Percentiles rank a stretch among this genome's conserved stretches.
Conservation (phyloP, 768 basidiomycete species). For the Trametopsis cervina region DNA sequence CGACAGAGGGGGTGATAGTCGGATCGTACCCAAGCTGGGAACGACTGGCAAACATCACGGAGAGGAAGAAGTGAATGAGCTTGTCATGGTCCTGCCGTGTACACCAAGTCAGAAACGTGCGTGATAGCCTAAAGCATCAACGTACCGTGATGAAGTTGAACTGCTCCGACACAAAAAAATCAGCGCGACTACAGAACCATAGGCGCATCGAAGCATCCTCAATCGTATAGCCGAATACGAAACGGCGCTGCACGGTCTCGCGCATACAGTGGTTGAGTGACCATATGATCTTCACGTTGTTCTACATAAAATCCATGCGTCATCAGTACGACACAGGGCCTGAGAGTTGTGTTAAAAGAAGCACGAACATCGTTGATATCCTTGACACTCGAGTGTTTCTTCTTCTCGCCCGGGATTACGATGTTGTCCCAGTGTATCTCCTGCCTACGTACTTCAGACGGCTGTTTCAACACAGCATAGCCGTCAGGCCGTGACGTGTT, state of each 20-base stretch:
- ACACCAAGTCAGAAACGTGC: not conserved
- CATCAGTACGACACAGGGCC: too few relatives aligned
- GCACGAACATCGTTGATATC: not conserved
- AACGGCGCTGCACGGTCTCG: not conserved
- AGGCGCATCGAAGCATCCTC: not conserved
- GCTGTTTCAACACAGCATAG: too few relatives aligned
- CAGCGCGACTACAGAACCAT: conserved; percentile 1
- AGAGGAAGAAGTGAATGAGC: not conserved
- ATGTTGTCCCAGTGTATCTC: conserved; percentile 5
- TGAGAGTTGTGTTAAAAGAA: too few relatives aligned
- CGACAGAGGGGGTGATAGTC: not conserved
- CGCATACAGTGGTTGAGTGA: not conserved
- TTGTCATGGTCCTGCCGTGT: not conserved
- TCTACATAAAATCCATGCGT: not conserved
- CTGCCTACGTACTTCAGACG: too few relatives aligned
- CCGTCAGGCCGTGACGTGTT: too few relatives aligned
- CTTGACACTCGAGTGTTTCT: not conserved
- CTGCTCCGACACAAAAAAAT: not conserved
- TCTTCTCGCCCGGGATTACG: conserved; percentile 2
- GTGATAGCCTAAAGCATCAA: not conserved
- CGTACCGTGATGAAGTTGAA: not conserved
- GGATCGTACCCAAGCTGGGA: conserved; percentile 1
- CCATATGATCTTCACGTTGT: not conserved
- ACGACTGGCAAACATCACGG: not conserved
- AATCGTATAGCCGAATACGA: not conserved